Percentiles rank a stretch among this genome's conserved stretches.
Evolutionary conservation across 768 basidiomycete genomes (phyloP).

Genomic region (Termitomyces sp.): DNA sequence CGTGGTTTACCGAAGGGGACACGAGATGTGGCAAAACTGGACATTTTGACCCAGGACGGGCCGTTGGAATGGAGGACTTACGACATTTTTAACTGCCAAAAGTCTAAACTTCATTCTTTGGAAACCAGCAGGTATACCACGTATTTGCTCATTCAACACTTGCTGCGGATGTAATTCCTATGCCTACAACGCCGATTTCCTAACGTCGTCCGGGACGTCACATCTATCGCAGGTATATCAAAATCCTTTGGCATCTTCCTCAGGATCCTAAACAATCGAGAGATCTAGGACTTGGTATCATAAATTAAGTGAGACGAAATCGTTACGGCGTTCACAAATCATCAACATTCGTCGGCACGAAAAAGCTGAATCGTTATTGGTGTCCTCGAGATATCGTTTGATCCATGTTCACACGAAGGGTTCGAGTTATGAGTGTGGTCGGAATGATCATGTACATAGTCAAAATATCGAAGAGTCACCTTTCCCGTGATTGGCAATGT

Average conservation of each 20-base stretch:
- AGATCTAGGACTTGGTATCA: conserved; percentile 2
- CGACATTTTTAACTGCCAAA: background rate
- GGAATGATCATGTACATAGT: conserved; percentile 5
- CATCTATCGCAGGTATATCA: background rate
- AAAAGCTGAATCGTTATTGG: conserved; percentile 24
- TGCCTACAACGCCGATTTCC: conserved; percentile 26
- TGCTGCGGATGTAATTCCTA: conserved; percentile 34
- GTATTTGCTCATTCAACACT: conserved; percentile 34
- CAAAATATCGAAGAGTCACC: conserved; percentile 8
- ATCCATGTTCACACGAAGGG: background rate
- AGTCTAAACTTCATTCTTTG: conserved; percentile 6
- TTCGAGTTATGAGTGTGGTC: background rate
- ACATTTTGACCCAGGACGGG: conserved; percentile 3
- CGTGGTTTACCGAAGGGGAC: conserved; percentile 6
- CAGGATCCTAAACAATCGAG: background rate
- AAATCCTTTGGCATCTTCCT: background rate
- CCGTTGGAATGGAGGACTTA: background rate
- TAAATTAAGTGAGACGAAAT: conserved; percentile 7
- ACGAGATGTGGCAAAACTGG: background rate
- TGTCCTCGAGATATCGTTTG: conserved; percentile 22
- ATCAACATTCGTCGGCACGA: conserved; percentile 38
- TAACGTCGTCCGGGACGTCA: conserved; percentile 24
- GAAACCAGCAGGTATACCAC: conserved; percentile 4
- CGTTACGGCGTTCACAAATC: conserved; percentile 32
- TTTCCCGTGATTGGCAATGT: background rate